Conservation (phyloP, 306 rosid species). For the Astragalus glycyphyllos region DNA sequence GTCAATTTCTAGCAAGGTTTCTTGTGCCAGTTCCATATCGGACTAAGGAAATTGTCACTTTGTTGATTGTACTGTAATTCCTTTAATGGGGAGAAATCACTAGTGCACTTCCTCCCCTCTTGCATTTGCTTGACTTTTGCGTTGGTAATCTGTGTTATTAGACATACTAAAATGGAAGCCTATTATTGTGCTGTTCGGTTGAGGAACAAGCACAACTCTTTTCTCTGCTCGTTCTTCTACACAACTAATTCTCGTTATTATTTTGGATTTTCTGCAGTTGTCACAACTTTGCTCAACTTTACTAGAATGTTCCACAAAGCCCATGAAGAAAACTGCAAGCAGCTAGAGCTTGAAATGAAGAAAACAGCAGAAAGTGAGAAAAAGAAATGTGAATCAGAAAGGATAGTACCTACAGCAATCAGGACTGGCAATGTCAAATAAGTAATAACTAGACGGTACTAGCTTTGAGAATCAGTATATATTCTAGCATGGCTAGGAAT, state of each 20-base stretch:
- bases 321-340: slow-evolving; percentile 79
- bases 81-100: slow-evolving; percentile 28
- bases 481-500: slow-evolving; percentile 41
- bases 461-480: slow-evolving; percentile 34
- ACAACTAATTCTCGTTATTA: slow-evolving; percentile 36
- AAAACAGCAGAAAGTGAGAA: slow-evolving; percentile 67
- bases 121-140: slow-evolving; percentile 4
- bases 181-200: neutral
- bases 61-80: slow-evolving; percentile 10
- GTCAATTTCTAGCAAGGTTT: slow-evolving; percentile 6
- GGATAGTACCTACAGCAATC: slow-evolving; percentile 50
- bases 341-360: slow-evolving; percentile 75
- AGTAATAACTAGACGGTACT: slow-evolving; percentile 33
- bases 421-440: slow-evolving; percentile 61
- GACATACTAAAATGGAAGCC: slow-evolving; percentile 5
- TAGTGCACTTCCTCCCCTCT: neutral
- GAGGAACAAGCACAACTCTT: neutral
- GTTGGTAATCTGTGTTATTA: neutral
- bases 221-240: neutral
- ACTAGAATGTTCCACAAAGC: slow-evolving; percentile 78
- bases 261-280: slow-evolving; percentile 57
- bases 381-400: slow-evolving; percentile 58
- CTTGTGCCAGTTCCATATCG: slow-evolving; percentile 5
- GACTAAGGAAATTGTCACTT: slow-evolving; percentile 9
- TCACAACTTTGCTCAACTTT: slow-evolving; percentile 78